Conservation (phyloP, 1,284 basidiomycete species). For the Sparassis latifolia region DNA sequence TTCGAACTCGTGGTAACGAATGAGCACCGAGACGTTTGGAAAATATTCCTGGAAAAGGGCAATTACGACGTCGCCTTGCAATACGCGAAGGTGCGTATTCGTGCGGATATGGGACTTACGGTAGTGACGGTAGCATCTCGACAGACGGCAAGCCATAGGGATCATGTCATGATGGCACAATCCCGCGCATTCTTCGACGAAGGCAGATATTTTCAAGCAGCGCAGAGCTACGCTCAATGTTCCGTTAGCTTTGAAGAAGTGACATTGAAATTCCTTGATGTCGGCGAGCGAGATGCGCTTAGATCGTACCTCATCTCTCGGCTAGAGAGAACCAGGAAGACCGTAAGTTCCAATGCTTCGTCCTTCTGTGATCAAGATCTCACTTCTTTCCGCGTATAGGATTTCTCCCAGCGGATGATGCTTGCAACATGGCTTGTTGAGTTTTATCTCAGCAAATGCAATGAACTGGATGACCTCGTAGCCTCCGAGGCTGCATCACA, state of each 20-base stretch:
- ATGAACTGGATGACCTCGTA: constrained; percentile 88
- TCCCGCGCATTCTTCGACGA: constrained; percentile 81
- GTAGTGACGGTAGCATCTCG: neutral
- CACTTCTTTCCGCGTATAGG: constrained; percentile 37
- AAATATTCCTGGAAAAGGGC: constrained; percentile 77
- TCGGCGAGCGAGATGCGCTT: constrained; percentile 86
- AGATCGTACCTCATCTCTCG: constrained; percentile 87
- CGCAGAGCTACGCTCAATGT: constrained; percentile 87
- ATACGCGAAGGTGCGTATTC: constrained; percentile 65
- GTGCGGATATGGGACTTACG: neutral
- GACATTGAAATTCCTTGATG: constrained; percentile 85
- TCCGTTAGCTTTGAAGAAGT: constrained; percentile 92
- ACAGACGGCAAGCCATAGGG: constrained; percentile 80
- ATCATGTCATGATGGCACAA: constrained; percentile 80
- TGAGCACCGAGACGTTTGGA: constrained; percentile 95
- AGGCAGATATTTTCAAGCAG: constrained; percentile 84
- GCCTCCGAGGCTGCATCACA: constrained; percentile 80
- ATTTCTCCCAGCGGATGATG: constrained; percentile 93
- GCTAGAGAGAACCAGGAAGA: constrained; percentile 76
- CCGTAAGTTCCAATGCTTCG: constrained; percentile 38
- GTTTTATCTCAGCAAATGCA: constrained; percentile 95
- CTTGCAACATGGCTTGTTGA: constrained; percentile 98
- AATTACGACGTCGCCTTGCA: constrained; percentile 75
- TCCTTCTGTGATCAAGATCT: neutral
- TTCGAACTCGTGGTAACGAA: constrained; percentile 86